Evolutionary conservation across 2,329 filamentous ascomycete species (phyloP).

Genomic region (Rachicladosporium sp.): DNA sequence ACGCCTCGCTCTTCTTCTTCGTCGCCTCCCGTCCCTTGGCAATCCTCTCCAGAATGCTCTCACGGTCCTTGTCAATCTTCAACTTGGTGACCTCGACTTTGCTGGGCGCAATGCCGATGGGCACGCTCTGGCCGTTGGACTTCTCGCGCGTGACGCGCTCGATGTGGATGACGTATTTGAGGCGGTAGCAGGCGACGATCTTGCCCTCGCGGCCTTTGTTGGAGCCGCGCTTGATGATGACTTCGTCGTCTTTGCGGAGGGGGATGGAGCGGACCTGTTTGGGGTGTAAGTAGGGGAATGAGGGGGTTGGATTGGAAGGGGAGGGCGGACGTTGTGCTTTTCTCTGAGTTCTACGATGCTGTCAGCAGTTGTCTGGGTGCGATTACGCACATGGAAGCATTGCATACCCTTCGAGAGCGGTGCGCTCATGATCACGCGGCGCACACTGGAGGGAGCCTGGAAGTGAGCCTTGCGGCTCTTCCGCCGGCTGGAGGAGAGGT

Average conservation of each 20-base stretch:
- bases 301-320: background rate
- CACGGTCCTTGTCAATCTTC: constrained; percentile 93
- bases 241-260: constrained; percentile 79
- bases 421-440: constrained; percentile 94
- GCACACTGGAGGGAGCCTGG: constrained; percentile 82
- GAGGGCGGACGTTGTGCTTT: constrained; percentile 76
- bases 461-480: constrained; percentile 99
- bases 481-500: constrained; percentile 71
- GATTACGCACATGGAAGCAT: no score
- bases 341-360: constrained; percentile 59
- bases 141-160: constrained; percentile 96
- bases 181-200: constrained; percentile 92
- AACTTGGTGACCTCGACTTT: constrained; percentile 98
- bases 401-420: constrained; percentile 65
- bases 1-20: constrained; percentile 43
- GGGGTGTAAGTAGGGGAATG: background rate
- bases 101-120: constrained; percentile 86
- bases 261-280: constrained; percentile 81
- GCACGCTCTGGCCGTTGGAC: constrained; percentile 90
- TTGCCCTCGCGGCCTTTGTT: constrained; percentile 99
- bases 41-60: constrained; percentile 78
- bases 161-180: constrained; percentile 95
- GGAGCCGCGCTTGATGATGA: constrained; percentile 78
- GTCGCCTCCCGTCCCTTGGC: constrained; percentile 62
- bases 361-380: constrained; percentile 17